Conservation (phyloP, 768 basidiomycete species). For the Boletus vermiculosoides region DNA sequence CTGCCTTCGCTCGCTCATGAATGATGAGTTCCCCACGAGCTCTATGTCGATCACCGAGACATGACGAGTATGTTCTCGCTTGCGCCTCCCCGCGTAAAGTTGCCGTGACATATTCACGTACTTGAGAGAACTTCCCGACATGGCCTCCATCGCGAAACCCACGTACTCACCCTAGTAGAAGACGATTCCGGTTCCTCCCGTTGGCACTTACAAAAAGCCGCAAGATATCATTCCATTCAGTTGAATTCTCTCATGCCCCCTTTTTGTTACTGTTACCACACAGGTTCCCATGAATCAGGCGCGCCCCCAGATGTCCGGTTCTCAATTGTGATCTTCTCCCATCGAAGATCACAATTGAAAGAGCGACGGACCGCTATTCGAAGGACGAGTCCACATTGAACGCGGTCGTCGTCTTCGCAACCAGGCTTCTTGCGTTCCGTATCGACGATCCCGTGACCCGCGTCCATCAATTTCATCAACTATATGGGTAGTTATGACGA, state of each 20-base stretch:
- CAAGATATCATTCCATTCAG: constrained; percentile 67
- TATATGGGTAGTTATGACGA: constrained; percentile 9
- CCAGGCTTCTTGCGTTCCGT: not conserved
- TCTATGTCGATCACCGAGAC: constrained; percentile 18
- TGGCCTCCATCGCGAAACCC: constrained; percentile 52
- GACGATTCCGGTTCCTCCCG: constrained; percentile 49
- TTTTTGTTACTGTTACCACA: not conserved
- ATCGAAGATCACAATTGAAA: constrained; percentile 44
- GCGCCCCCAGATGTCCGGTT: constrained; percentile 28
- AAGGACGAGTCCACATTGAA: constrained; percentile 34
- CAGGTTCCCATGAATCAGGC: not conserved
- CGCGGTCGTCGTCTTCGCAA: constrained; percentile 31
- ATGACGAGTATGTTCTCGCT: not conserved
- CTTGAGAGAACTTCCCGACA: constrained; percentile 45
- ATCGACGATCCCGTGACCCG: not conserved
- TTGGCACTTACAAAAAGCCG: constrained; percentile 46
- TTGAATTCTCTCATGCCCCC: not conserved
- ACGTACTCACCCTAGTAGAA: constrained; percentile 46
- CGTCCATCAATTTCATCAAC: not conserved
- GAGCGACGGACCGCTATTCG: constrained; percentile 8
- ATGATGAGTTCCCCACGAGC: constrained; percentile 4
- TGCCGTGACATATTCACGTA: not conserved
- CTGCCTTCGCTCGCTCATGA: not conserved
- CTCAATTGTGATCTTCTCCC: constrained; percentile 40
- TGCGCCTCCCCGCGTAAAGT: not conserved